A percentile compares a stretch with the other conserved stretches of the same genome.
phyloP scores from a whole-genome alignment of 164 flowering plant genomes.

The Berberis thunbergii region DNA sequence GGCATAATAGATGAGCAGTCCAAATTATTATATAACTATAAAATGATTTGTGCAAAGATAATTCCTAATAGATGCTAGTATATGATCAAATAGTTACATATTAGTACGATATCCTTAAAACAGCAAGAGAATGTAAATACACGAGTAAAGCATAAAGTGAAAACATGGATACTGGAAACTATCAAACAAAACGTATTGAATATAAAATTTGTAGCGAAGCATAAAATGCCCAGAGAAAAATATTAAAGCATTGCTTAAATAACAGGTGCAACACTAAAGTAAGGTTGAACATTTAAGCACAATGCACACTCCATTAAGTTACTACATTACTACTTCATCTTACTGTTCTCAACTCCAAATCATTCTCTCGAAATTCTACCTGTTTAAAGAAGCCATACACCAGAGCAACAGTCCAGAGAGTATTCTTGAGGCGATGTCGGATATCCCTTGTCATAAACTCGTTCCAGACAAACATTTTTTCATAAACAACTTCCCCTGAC shows the following conservation, averaged over 20 bases:
- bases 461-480: slow-evolving; percentile 98
- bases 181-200: too few species aligned
- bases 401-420: slow-evolving; percentile 87
- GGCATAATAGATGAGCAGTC: not conserved
- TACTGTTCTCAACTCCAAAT: not conserved
- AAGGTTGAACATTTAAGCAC: not conserved
- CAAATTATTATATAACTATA: not conserved
- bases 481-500: slow-evolving; percentile 48
- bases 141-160: too few species aligned
- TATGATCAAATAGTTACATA: too few species aligned
- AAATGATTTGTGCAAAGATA: not conserved
- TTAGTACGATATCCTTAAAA: too few species aligned
- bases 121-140: too few species aligned
- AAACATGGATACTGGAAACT: too few species aligned
- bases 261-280: too few species aligned
- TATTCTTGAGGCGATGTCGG: slow-evolving; percentile 63
- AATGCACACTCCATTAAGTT: not conserved
- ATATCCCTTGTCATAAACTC: slow-evolving; percentile 82
- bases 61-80: too few species aligned
- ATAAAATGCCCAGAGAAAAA: too few species aligned
- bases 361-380: slow-evolving; percentile 60
- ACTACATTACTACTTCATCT: not conserved
- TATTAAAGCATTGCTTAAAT: too few species aligned
- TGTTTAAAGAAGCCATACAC: slow-evolving; percentile 94
- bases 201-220: too few species aligned